Base-by-base conservation (phyloP, 257 asterid genomes). In the Lavandula angustifolia region DNA sequence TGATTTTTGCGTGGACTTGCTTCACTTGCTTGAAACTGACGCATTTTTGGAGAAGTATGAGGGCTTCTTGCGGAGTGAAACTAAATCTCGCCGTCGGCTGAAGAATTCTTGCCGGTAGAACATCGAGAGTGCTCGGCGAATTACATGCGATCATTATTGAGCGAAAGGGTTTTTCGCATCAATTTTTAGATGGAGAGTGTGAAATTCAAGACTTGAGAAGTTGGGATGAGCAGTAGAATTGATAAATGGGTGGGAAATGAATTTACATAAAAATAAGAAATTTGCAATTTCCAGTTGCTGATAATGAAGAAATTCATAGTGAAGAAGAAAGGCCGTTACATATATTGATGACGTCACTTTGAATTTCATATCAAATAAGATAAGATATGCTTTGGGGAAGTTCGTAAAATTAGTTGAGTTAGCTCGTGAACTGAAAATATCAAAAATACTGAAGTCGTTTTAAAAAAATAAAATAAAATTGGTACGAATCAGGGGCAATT, bases 1-100 rank as follows among this genome's bases (percentile, higher is more conserved):
- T 54, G 11, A 84, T 62, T 60, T 34, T 74, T 1, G 82, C 80
- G 43, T 84, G 87, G 51, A 76, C 75, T 69, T 76, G 87, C 78
- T 70, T 81, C 77, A 81, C 12, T 43, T 84, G 85, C 47, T 69
- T 74, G 78, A 81, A 74, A 51, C 42, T 74, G 42, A 70, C 69
- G 78, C 87, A 84, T 54, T 54, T 81, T 3, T 76, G 80, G 67
- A 84, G 85, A 50, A 69, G 67, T 43, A 53, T 4, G 42, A 81
- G 62, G 22, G 89, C 85, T 37, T 79, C 83, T 29, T 78, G 82
- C 0, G 84, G 52, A 14, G 73, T 49, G 78, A 80, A 78, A 38
- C 40, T 68, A 4, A 77, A 70, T 41, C 43, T 57, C 41, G 70
- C 14, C 40, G 60, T 73, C 9, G 67, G 34, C 37, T 11, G 73